Evolutionary conservation across 2,329 filamentous ascomycete genomes (phyloP).

Genomic region (Periglandula ipomoeae): DNA sequence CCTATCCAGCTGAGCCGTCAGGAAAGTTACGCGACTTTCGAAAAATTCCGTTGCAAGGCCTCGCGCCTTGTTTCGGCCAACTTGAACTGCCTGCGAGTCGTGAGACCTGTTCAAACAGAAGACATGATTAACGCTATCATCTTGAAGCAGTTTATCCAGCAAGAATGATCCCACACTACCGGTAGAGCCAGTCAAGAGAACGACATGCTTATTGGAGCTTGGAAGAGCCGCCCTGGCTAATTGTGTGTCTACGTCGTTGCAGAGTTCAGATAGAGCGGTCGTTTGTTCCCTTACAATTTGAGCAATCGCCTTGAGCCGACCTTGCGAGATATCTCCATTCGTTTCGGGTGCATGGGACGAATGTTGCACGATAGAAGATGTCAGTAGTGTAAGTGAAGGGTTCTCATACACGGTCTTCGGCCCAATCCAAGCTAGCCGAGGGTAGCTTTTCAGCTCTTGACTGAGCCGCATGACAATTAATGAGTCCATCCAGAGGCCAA

Average conservation of each 20-base stretch:
- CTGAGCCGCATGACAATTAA: slow-evolving; percentile 3
- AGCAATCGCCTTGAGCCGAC: background rate
- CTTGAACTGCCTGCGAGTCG: background rate
- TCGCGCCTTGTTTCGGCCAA: background rate
- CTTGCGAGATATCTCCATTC: background rate
- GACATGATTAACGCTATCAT: background rate
- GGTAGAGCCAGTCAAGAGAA: slow-evolving; percentile 9
- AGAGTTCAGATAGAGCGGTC: background rate
- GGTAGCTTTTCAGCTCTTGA: background rate
- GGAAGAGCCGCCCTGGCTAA: background rate
- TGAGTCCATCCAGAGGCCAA: slow-evolving; percentile 8
- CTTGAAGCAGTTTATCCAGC: slow-evolving; percentile 1
- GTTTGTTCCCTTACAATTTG: background rate
- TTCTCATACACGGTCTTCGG: background rate
- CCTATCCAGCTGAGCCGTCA: background rate
- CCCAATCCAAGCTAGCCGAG: background rate
- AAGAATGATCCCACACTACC: slow-evolving; percentile 9
- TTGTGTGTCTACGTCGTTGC: background rate
- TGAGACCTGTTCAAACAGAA: slow-evolving; percentile 7
- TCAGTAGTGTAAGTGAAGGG: background rate
- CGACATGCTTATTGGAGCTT: background rate
- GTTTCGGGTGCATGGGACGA: background rate
- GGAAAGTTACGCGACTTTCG: slow-evolving; percentile 1
- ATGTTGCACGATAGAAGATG: background rate
- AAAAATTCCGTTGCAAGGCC: background rate